phyloP scores from a whole-genome alignment of 805 yeast genomes.

The Starmerella lactis-condensi region DNA sequence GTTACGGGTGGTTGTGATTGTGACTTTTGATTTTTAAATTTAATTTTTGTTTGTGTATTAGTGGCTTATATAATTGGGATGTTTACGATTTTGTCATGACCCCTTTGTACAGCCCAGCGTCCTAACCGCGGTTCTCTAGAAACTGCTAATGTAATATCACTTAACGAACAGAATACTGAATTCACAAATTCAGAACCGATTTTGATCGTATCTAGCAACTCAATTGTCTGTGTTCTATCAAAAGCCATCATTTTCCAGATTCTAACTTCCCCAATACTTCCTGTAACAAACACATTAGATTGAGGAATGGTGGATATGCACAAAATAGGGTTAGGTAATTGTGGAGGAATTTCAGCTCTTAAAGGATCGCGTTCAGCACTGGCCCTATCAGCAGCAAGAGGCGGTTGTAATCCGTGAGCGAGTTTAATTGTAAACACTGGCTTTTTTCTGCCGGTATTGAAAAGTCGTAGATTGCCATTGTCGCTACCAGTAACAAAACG shows the following conservation, averaged over 20 bases:
- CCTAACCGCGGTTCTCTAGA: constrained; percentile 80
- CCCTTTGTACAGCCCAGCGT: constrained; percentile 54
- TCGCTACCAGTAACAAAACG: constrained; percentile 91
- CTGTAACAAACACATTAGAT: constrained; percentile 65
- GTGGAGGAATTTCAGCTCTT: constrained; percentile 33
- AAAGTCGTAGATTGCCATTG: constrained; percentile 73
- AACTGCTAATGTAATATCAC: no score
- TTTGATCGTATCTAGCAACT: no score
- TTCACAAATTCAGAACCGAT: no score
- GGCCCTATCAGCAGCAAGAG: constrained; percentile 31
- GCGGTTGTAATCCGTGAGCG: constrained; percentile 58
- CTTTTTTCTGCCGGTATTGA: constrained; percentile 83
- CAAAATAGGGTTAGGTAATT: constrained; percentile 74
- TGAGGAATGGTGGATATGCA: constrained; percentile 66
- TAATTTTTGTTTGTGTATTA: no score
- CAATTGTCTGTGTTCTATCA: no score
- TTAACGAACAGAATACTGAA: no score
- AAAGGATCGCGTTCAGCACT: constrained; percentile 30
- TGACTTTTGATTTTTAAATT: no score
- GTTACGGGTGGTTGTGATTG: no score
- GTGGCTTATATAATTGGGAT: no score
- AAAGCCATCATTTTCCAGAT: no score
- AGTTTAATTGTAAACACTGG: constrained; percentile 50
- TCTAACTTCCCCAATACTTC: no score
- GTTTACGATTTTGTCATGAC: constrained; percentile 20